Conservation (phyloP, 768 basidiomycete species). For the Phylloporus arenicola region DNA sequence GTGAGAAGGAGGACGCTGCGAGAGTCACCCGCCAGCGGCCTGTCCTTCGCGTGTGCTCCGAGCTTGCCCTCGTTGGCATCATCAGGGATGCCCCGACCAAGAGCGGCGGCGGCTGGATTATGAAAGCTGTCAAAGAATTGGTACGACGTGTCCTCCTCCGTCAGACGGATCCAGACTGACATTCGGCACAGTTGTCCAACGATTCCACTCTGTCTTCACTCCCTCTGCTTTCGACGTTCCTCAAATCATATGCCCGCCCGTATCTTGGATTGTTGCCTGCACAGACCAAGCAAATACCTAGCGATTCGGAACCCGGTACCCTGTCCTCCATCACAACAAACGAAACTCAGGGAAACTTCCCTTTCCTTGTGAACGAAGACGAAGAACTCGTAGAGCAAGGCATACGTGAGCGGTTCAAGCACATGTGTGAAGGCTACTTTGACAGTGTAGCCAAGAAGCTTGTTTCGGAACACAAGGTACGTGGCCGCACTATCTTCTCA, state of each 20-base stretch:
- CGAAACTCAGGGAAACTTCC: conserved; percentile 36
- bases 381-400: conserved; percentile 83
- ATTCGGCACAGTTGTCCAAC: conserved; percentile 62
- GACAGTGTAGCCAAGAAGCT: conserved; percentile 89
- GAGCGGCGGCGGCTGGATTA: conserved; percentile 86
- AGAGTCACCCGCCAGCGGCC: conserved; percentile 81
- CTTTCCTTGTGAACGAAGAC: conserved; percentile 42
- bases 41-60: conserved; percentile 79
- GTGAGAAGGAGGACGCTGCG: conserved; percentile 86
- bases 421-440: conserved; percentile 92
- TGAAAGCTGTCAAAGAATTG: conserved; percentile 79
- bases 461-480: conserved; percentile 83
- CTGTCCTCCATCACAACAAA: conserved; percentile 38
- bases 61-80: conserved; percentile 83
- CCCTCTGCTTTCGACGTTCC: conserved; percentile 85
- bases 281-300: conserved; percentile 54
- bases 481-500: conserved; percentile 12
- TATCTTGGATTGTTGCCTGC: conserved; percentile 74
- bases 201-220: conserved; percentile 84
- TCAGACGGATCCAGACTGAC: conserved; percentile 11
- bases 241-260: conserved; percentile 86
- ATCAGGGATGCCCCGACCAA: conserved; percentile 65
- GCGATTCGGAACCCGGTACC: conserved; percentile 50
- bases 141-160: conserved; percentile 41
- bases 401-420: conserved; percentile 81